These are phyloP conservation scores for Glycine soja DNA, from an alignment of 306 rosid species.

Conservation along the genomic window DNA sequence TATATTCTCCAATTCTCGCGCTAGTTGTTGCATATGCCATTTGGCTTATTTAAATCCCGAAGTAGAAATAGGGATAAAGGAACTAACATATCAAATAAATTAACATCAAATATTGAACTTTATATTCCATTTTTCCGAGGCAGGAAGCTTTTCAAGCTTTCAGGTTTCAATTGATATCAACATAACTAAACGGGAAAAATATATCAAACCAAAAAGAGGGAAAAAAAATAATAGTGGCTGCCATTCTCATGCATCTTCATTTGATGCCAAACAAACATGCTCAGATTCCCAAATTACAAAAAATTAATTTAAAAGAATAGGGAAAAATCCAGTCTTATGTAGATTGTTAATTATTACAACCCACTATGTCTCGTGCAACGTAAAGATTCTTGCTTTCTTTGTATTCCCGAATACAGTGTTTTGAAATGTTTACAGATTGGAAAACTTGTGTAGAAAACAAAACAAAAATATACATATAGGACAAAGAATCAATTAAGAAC, in stretches of 20 bases:
- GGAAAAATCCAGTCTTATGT: slow-evolving; percentile 16
- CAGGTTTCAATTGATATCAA: not conserved
- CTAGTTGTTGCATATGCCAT: not conserved
- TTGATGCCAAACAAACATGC: slow-evolving; percentile 31
- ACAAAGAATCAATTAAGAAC: slow-evolving; percentile 50
- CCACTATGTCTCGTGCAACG: slow-evolving; percentile 28
- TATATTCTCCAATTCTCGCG: not conserved
- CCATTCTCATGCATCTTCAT: not conserved
- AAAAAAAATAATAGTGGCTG: not conserved
- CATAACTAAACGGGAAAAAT: not conserved
- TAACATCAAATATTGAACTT: not conserved
- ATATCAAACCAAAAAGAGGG: not conserved
- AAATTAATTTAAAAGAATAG: slow-evolving; percentile 48
- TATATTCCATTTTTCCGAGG: not conserved
- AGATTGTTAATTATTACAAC: slow-evolving; percentile 21
- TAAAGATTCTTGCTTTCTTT: slow-evolving; percentile 34
- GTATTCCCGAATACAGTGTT: slow-evolving; percentile 35
- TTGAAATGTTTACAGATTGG: slow-evolving; percentile 36
- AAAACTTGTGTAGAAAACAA: slow-evolving; percentile 38
- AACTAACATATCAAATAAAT: not conserved
- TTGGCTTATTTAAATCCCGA: not conserved
- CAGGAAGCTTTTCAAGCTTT: slow-evolving; percentile 3
- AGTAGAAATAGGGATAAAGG: not conserved
- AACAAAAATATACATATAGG: slow-evolving; percentile 36
- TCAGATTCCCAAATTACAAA: slow-evolving; percentile 26